Conservation (phyloP, 305 asterid genomes). For the Euphrasia arctica region DNA sequence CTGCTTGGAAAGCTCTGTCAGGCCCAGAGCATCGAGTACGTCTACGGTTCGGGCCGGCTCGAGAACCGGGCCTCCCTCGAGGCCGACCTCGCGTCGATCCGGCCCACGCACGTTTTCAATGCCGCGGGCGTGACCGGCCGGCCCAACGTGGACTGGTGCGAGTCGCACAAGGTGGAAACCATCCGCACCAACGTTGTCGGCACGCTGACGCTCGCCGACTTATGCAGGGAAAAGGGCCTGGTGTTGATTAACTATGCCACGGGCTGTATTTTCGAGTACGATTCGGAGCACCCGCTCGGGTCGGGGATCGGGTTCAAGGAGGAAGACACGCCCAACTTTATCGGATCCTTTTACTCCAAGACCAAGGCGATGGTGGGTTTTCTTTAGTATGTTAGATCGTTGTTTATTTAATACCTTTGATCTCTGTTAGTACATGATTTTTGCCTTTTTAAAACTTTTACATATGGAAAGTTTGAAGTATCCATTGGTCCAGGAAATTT, state of each 20-base stretch:
- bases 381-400: slow-evolving; percentile 12
- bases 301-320: slow-evolving; percentile 77
- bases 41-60: slow-evolving; percentile 70
- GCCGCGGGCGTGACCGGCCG: slow-evolving; percentile 86
- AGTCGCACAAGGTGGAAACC: slow-evolving; percentile 69
- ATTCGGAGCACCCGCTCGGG: slow-evolving; percentile 51
- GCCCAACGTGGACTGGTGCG: slow-evolving; percentile 81
- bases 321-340: slow-evolving; percentile 68
- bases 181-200: slow-evolving; percentile 68
- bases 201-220: slow-evolving; percentile 71
- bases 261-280: slow-evolving; percentile 74
- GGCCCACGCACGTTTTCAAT: slow-evolving; percentile 72
- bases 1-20: slow-evolving; percentile 67
- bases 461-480: neutral
- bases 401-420: neutral
- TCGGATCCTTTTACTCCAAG: slow-evolving; percentile 73
- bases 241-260: slow-evolving; percentile 66
- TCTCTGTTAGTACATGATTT: neutral
- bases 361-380: slow-evolving; percentile 70
- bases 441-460: neutral
- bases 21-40: slow-evolving; percentile 46
- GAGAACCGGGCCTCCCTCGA: slow-evolving; percentile 48
- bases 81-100: slow-evolving; percentile 38
- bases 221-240: slow-evolving; percentile 56
- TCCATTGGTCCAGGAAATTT: neutral